A percentile compares a stretch with the other conserved stretches of the same genome.
Conservation (phyloP, 2,329 filamentous ascomycete species). For the Aspergillus novoparasiticus region DNA sequence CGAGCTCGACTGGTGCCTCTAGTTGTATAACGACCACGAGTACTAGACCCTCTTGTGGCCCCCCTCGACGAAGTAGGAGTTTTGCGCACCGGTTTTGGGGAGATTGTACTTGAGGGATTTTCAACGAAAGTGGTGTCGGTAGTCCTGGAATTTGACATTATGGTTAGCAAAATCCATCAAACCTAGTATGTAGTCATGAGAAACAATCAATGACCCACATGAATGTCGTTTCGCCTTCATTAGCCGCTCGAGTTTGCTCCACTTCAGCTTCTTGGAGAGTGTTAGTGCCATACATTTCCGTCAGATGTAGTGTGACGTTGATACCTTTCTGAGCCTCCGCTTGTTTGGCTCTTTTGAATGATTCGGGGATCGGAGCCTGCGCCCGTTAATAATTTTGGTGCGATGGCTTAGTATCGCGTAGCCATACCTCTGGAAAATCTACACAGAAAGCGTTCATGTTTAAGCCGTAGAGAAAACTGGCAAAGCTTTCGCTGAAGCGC, state of each 20-base stretch:
- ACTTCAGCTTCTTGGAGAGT: conserved; percentile 35
- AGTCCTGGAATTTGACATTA: conserved; percentile 59
- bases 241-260: conserved; percentile 37
- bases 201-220: conserved; percentile 59
- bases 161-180: conserved; percentile 14
- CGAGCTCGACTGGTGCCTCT: conserved; percentile 38
- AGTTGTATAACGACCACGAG: conserved; percentile 40
- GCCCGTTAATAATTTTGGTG: conserved; percentile 6
- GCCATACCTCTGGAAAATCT: conserved; percentile 83
- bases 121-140: conserved; percentile 91
- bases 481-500: conserved; percentile 94
- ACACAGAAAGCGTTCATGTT: conserved; percentile 99
- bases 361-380: conserved; percentile 80
- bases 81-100: conserved; percentile 49
- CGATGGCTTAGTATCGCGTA: neutral
- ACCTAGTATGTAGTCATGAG: neutral
- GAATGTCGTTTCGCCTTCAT: conserved; percentile 77
- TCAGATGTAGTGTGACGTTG: neutral
- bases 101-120: conserved; percentile 63
- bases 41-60: conserved; percentile 24
- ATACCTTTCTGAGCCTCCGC: conserved; percentile 56
- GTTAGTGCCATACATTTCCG: conserved; percentile 10
- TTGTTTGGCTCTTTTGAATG: conserved; percentile 70
- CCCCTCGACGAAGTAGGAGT: conserved; percentile 29
- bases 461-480: conserved; percentile 89